phyloP scores from a whole-genome alignment of 495 filamentous ascomycete species.

The Aspergillus homomorphus region DNA sequence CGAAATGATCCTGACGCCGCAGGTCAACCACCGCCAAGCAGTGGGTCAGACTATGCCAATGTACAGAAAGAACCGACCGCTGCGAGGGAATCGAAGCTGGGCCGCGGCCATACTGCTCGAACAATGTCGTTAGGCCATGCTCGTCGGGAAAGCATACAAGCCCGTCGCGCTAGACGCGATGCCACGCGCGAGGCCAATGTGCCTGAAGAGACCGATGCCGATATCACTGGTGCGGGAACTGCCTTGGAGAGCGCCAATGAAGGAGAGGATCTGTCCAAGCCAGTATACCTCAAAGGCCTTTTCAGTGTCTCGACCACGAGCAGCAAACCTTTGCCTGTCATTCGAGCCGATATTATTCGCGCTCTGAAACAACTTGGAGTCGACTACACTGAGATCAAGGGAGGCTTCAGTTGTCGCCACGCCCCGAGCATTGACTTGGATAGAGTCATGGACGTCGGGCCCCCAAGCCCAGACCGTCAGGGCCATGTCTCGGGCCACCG shows the following conservation, averaged over 20 bases:
- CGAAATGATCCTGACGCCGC: slow-evolving; percentile 53
- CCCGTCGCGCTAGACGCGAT: slow-evolving; percentile 66
- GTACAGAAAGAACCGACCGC: slow-evolving; percentile 42
- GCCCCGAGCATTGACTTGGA: slow-evolving; percentile 85
- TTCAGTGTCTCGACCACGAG: slow-evolving; percentile 98
- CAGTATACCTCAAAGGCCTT: slow-evolving; percentile 93
- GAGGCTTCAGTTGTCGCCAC: slow-evolving; percentile 87
- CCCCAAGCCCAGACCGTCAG: slow-evolving; percentile 53
- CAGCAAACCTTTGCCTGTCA: slow-evolving; percentile 78
- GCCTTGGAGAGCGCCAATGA: slow-evolving; percentile 53
- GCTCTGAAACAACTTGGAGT: slow-evolving; percentile 86
- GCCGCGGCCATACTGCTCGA: slow-evolving; percentile 55
- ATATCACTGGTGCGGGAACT: slow-evolving; percentile 45
- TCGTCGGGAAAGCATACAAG: slow-evolving; percentile 85
- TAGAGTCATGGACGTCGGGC: slow-evolving; percentile 57
- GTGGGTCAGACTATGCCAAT: slow-evolving; percentile 70
- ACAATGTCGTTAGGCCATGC: slow-evolving; percentile 91
- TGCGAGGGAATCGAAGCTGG: slow-evolving; percentile 19
- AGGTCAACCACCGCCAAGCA: slow-evolving; percentile 64
- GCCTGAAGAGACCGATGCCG: slow-evolving; percentile 73
- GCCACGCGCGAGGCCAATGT: slow-evolving; percentile 67
- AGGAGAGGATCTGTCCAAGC: slow-evolving; percentile 65
- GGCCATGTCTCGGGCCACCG: slow-evolving; percentile 58
- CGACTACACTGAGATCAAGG: slow-evolving; percentile 85
- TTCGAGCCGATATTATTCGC: slow-evolving; percentile 87